Evolutionary conservation across 768 basidiomycete genomes (phyloP), one percentile per base, ranked within the genome.

Genomic region (Podaxis sp.): DNA sequence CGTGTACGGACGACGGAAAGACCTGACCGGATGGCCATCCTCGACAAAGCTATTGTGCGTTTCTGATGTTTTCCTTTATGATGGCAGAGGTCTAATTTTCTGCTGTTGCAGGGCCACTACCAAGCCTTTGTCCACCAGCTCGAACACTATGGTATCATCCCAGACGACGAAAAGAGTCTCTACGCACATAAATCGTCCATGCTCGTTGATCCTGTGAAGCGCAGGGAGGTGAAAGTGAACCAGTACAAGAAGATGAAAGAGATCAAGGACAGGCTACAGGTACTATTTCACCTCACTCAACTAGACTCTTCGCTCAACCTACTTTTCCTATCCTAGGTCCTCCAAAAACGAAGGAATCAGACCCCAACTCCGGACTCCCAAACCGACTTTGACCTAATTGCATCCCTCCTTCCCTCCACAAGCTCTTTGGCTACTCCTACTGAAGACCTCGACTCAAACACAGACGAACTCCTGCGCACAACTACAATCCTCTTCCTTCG

Each of bases 241-340:
- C 95, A 96, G 71, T 98, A 87, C 74, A 87, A 89, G 74, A 84
- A 85, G 61, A 95, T 96, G 75, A 96, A 92, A 73, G 89, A 91
- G 38, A 75, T 98, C 30, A 84, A 86, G 58, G 74, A 75, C 20
- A 82, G 82, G 62, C 84, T 98, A 28, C 84, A 93, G 75, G 93
- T 91, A n/a, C 44, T 17, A n/a, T 17, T 17, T 46, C 44, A 1
- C 44, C 20, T 46, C 44, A 8, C 38, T 53, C 36, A 63, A 24
- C 37, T 15, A 24, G 49, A 26, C 0, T 4, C 11, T 10, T 11
- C 12, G 20, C 49, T 24, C 26, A 50, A 24, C 13, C 13, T 15
- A 50, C 37, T 22, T 37, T 40, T 54, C 30, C 12, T 36, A 26
- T 56, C 52, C 48, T 65, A 88, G 87, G 75, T 77, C 48, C 69